phyloP scores from a whole-genome alignment of 768 basidiomycete species.

The Gloeophyllum trabeum region DNA sequence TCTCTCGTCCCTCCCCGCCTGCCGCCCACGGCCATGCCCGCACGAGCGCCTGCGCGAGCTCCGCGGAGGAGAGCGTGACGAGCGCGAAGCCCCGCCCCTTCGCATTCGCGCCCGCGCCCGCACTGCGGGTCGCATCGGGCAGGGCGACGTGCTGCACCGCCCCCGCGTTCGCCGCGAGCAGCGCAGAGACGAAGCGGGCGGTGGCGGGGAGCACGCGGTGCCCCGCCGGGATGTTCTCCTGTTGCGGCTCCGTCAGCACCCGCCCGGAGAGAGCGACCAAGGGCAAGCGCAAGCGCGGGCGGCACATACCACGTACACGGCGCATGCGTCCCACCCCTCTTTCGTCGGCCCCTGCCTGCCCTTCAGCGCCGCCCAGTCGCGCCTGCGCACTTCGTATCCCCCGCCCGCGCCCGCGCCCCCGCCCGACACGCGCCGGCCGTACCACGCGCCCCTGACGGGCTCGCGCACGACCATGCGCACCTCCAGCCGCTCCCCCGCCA shows the following conservation, averaged over 20 bases:
- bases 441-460: conserved; percentile 28
- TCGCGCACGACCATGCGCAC: conserved; percentile 46
- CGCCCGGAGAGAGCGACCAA: too few species aligned
- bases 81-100: conserved; percentile 72
- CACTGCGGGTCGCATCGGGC: conserved; percentile 55
- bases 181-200: conserved; percentile 27
- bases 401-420: conserved; percentile 25
- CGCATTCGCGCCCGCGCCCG: conserved; percentile 39
- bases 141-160: conserved; percentile 41
- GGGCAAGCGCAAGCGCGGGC: too few species aligned
- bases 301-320: conserved; percentile 54
- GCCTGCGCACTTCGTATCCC: conserved; percentile 60
- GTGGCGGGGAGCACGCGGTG: conserved; percentile 42
- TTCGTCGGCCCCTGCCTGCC: conserved; percentile 18
- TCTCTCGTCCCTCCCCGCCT: neutral
- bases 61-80: conserved; percentile 34
- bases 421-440: conserved; percentile 17
- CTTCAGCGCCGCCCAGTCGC: conserved; percentile 24
- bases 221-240: conserved; percentile 64
- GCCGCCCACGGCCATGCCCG: conserved; percentile 52
- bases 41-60: conserved; percentile 31
- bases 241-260: too few species aligned
- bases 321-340: conserved; percentile 50
- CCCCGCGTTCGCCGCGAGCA: conserved; percentile 16
- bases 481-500: conserved; percentile 27